Evolutionary conservation across 129 eudicot genomes (phyloP), one percentile per base, ranked within the genome.

Genomic region (Flaveria sonorensis): DNA sequence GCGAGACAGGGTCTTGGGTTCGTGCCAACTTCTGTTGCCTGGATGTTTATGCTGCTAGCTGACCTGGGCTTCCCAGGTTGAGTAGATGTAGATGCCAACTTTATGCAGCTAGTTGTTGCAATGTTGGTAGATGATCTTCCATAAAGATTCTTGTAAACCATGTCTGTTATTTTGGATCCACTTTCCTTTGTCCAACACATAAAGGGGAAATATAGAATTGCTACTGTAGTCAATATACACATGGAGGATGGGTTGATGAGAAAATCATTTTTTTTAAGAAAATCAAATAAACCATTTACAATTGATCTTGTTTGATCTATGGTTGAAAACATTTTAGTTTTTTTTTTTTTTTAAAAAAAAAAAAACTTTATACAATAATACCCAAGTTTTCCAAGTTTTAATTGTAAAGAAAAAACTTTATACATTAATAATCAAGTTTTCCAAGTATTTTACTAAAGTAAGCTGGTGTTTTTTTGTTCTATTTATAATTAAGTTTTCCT

Each of bases 151-250:
- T 68, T 89, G 88, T 85, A 89, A 12, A 61, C 15, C 63, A 86
- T 87, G 19, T 87, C 80, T 70, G 86, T 86, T 67, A 92, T 84
- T 36, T 86, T 83, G 72, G 89, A 91, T 18, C 96, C 92, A 59
- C 84, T 82, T 73, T 53, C 62, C 92, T 92, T 48, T 74, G 74
- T 50, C 46, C 5, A 76, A 69, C 15, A n/a, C 15, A 72, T 62
- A 70, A 75, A 8, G 7, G 7, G 26, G 71, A 61, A 64, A 13
- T 28, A 40, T 16, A 69, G 23, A 47, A 24, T 26, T 26, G 3
- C n/a, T 67, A 30, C 55, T 2, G 13, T 67, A 21, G 40, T 36
- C 40, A 6, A 36, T 36, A 36, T 36, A 36, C 40, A 36, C 40
- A 5, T 5, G 40, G 40, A 36, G 40, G 40, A 36, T 36, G 7